Conservation (phyloP, 2,329 filamentous ascomycete genomes). For the Exophiala viscosa region DNA sequence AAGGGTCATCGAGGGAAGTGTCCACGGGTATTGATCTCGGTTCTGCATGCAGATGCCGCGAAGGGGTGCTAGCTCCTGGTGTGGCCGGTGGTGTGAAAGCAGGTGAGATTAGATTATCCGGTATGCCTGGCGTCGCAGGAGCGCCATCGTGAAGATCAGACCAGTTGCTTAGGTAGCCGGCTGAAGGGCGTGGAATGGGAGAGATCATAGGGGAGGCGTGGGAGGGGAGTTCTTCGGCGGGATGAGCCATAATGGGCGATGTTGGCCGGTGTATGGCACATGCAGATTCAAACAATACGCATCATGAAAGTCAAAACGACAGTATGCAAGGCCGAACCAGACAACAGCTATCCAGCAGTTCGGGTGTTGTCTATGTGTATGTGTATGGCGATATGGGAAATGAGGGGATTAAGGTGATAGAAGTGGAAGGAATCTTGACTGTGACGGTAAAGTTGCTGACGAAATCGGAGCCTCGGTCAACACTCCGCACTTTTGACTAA, state of each 20-base stretch:
- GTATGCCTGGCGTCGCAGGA: slow-evolving; percentile 44
- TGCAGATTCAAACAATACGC: slow-evolving; percentile 8
- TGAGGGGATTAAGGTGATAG: slow-evolving; percentile 8
- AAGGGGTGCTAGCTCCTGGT: slow-evolving; percentile 31
- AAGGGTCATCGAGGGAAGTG: slow-evolving; percentile 29
- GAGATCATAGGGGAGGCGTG: slow-evolving; percentile 51
- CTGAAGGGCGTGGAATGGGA: slow-evolving; percentile 35
- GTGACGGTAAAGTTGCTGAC: slow-evolving; percentile 10
- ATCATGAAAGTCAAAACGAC: slow-evolving; percentile 3
- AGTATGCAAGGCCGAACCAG: not conserved
- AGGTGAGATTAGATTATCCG: slow-evolving; percentile 53
- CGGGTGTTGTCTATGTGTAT: not conserved
- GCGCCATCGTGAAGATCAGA: slow-evolving; percentile 25
- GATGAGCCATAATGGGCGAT: slow-evolving; percentile 12
- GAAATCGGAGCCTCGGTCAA: slow-evolving; percentile 19
- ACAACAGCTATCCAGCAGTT: not conserved
- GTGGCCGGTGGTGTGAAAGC: slow-evolving; percentile 47
- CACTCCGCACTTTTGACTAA: slow-evolving; percentile 17
- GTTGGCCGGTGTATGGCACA: not conserved
- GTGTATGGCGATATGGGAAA: not conserved
- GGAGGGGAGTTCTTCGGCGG: slow-evolving; percentile 46
- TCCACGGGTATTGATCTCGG: slow-evolving; percentile 45
- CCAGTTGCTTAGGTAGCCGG: slow-evolving; percentile 28
- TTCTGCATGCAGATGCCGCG: slow-evolving; percentile 34
- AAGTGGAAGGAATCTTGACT: slow-evolving; percentile 8